Evolutionary conservation across 1,284 basidiomycete genomes (phyloP).

Genomic region (Veloporphyrellus conicus): DNA sequence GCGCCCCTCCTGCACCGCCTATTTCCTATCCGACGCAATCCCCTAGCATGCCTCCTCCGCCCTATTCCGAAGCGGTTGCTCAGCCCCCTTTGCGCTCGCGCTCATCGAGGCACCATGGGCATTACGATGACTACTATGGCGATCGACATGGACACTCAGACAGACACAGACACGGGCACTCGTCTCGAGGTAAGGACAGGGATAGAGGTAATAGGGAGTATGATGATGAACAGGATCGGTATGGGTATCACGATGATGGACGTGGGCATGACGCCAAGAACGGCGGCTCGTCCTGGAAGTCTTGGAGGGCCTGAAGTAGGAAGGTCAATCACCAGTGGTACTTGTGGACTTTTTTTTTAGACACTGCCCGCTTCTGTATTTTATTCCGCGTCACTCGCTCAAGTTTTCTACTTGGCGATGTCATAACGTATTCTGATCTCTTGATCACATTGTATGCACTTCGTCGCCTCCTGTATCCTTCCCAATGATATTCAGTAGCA

Average conservation of each 20-base stretch:
- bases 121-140: slow-evolving; percentile 6
- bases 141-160: slow-evolving; percentile 15
- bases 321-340: background rate
- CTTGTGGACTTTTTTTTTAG: background rate
- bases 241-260: slow-evolving; percentile 11
- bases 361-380: background rate
- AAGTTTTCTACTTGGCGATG: slow-evolving; percentile 9
- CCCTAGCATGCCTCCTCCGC: slow-evolving; percentile 12
- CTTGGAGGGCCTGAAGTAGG: slow-evolving; percentile 16
- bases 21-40: slow-evolving; percentile 2
- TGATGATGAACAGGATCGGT: background rate
- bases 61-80: slow-evolving; percentile 19
- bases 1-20: slow-evolving; percentile 6
- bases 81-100: slow-evolving; percentile 18
- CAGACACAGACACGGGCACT: slow-evolving; percentile 12
- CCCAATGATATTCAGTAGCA: background rate
- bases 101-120: slow-evolving; percentile 20
- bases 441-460: slow-evolving; percentile 1
- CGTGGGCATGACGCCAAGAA: slow-evolving; percentile 1
- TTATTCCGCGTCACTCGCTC: background rate
- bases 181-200: slow-evolving; percentile 6
- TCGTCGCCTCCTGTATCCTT: background rate
- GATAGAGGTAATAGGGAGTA: slow-evolving; percentile 11
- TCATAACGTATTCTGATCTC: background rate
- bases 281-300: slow-evolving; percentile 12